Evolutionary conservation across 2,329 filamentous ascomycete species (phyloP).

Genomic region (Corynespora cassiicola): DNA sequence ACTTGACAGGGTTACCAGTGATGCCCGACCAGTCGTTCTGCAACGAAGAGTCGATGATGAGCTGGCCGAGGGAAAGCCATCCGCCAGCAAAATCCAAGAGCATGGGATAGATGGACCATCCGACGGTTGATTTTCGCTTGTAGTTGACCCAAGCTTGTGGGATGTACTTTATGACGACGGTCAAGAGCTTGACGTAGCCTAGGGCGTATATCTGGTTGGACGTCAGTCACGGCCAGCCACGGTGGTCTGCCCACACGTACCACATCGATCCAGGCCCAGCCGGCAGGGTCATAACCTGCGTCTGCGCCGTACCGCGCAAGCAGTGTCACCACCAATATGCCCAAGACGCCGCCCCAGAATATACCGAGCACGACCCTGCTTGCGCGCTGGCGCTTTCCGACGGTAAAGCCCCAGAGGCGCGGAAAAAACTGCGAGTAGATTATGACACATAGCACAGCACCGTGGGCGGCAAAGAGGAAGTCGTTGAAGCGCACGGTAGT

Average conservation of each 20-base stretch:
- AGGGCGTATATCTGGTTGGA: constrained; percentile 64
- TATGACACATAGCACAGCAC: constrained; percentile 72
- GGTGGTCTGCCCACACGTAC: constrained; percentile 45
- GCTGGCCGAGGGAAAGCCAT: constrained; percentile 79
- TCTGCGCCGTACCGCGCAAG: constrained; percentile 54
- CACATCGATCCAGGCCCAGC: constrained; percentile 71
- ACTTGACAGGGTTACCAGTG: constrained; percentile 90
- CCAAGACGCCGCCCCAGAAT: constrained; percentile 70
- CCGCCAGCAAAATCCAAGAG: constrained; percentile 84
- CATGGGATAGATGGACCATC: constrained; percentile 88
- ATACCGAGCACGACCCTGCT: constrained; percentile 72
- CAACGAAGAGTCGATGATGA: constrained; percentile 83
- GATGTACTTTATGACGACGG: constrained; percentile 91
- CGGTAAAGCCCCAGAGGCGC: constrained; percentile 76
- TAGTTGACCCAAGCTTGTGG: constrained; percentile 77
- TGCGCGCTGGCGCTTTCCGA: constrained; percentile 60
- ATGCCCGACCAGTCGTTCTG: constrained; percentile 89
- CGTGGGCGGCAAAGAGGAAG: constrained; percentile 85
- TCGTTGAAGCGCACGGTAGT: constrained; percentile 92
- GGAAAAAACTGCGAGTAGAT: constrained; percentile 80
- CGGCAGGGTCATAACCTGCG: constrained; percentile 52
- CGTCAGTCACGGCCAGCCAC: constrained; percentile 14
- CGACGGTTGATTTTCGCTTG: constrained; percentile 80
- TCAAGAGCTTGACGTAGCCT: constrained; percentile 86
- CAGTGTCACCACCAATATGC: constrained; percentile 55